Evolutionary conservation across 202 grass and related monocot species (phyloP).

Genomic region (Cymbopogon flexuosus): DNA sequence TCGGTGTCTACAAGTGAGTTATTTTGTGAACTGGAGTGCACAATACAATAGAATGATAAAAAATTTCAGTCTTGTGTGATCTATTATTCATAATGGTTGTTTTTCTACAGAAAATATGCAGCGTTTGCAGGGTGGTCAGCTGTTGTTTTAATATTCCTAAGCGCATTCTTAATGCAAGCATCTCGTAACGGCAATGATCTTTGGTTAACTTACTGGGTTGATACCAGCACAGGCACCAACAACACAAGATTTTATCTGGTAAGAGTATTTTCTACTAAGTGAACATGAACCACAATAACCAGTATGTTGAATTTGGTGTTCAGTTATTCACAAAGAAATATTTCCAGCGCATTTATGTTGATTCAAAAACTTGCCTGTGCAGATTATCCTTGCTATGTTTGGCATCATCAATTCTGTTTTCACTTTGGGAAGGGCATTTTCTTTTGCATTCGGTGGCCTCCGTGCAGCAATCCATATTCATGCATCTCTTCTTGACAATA

Average conservation of each 20-base stretch:
- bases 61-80: conserved; percentile 6
- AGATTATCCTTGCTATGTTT: conserved; percentile 78
- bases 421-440: conserved; percentile 82
- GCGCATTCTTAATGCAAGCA: conserved; percentile 84
- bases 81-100: neutral
- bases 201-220: conserved; percentile 96
- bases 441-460: conserved; percentile 87
- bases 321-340: neutral
- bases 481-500: conserved; percentile 66
- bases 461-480: conserved; percentile 76
- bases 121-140: conserved; percentile 52
- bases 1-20: conserved; percentile 81
- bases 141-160: conserved; percentile 67
- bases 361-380: conserved; percentile 32
- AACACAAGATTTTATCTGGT: conserved; percentile 86
- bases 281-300: conserved; percentile 7
- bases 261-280: conserved; percentile 29
- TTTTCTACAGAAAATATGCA: conserved; percentile 72
- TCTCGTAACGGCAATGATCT: conserved; percentile 98
- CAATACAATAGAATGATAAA: conserved; percentile 11
- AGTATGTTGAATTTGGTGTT: conserved; percentile 7
- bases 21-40: neutral
- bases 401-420: conserved; percentile 84
- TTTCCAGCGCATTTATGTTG: conserved; percentile 15
- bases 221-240: conserved; percentile 46